Evolutionary conservation across 331 rosid species (phyloP), one percentile per base, ranked within the genome.

Genomic region (Erythrophleum ivorense): DNA sequence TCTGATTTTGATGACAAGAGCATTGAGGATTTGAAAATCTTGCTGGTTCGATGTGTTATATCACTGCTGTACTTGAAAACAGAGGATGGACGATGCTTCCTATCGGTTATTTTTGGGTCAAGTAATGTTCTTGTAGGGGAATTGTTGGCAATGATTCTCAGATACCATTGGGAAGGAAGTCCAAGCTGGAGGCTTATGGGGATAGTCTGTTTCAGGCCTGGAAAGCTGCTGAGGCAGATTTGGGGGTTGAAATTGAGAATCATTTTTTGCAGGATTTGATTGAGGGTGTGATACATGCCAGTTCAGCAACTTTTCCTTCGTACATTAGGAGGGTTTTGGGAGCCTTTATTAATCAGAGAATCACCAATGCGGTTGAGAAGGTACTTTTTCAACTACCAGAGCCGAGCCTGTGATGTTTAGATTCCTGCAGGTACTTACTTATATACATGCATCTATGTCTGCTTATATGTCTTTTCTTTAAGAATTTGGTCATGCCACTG

Each of bases 351-450:
- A 88, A 87, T 73, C 98, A 92, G 92, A 86, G 97, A 83, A 89
- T 97, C 79, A 83, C 85, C 2, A 86, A 85, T 53, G 98, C 92
- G 36, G 92, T 92, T 67, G 98, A 92, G 84, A 91, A 92, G 68
- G 87, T 91, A 71, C 97, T 92, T 49, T 88, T 87, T 75, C 84
- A 87, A 74, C 90, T 94, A 45, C 71, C 94, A 0, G 97, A 92
- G 80, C 98, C 98, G 97, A 92, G 80, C 98, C 98, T 73, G 87
- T 92, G 74, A 84, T 92, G 46, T 92, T 92, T 84, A 87, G 97
- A 81, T 94, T 97, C 75, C 60, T 94, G 53, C 97, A 92, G 97
- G 97, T 92, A 86, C 24, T 11, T 64, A 34, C 9, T 7, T 53
- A 69, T 50, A 71, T 24, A 14, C 13, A 24, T 48, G 58, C 45